Conservation (phyloP, 2,329 filamentous ascomycete genomes). For the Exophiala sp. region DNA sequence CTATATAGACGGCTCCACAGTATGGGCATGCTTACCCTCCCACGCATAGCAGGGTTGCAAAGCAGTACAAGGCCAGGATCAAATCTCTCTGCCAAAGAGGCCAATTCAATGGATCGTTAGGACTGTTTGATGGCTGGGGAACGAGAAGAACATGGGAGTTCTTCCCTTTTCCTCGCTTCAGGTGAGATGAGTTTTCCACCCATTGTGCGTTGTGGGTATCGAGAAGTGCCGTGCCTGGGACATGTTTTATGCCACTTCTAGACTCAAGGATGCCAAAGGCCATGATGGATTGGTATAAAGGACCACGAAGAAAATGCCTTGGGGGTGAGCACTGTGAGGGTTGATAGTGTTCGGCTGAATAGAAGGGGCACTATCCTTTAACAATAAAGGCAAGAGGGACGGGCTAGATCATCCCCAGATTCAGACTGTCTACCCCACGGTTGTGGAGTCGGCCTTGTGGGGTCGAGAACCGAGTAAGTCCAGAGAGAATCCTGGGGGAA, state of each 20-base stretch:
- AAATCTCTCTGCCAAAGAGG: conserved; percentile 37
- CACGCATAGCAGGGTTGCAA: conserved; percentile 35
- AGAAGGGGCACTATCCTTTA: too few species aligned
- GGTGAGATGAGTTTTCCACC: conserved; percentile 38
- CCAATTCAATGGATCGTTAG: conserved; percentile 33
- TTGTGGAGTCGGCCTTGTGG: too few species aligned
- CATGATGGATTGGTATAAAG: conserved; percentile 1
- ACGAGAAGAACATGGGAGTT: conserved; percentile 32
- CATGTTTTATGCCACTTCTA: not conserved
- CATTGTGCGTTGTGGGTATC: conserved; percentile 34
- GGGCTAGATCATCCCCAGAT: too few species aligned
- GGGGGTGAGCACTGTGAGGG: too few species aligned
- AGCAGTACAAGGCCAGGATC: conserved; percentile 37
- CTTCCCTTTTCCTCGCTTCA: conserved; percentile 30
- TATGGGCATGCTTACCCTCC: too few species aligned
- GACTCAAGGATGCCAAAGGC: not conserved
- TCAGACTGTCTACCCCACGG: too few species aligned
- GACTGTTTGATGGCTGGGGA: conserved; percentile 31
- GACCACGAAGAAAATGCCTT: too few species aligned
- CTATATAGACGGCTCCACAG: too few species aligned
- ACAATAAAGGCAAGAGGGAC: too few species aligned
- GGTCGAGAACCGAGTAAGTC: too few species aligned
- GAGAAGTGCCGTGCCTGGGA: not conserved
- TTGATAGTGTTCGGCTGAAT: too few species aligned
- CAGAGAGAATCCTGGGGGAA: too few species aligned